phyloP scores from a whole-genome alignment of 2,329 filamentous ascomycete genomes.

The Penicillium occitanis region DNA sequence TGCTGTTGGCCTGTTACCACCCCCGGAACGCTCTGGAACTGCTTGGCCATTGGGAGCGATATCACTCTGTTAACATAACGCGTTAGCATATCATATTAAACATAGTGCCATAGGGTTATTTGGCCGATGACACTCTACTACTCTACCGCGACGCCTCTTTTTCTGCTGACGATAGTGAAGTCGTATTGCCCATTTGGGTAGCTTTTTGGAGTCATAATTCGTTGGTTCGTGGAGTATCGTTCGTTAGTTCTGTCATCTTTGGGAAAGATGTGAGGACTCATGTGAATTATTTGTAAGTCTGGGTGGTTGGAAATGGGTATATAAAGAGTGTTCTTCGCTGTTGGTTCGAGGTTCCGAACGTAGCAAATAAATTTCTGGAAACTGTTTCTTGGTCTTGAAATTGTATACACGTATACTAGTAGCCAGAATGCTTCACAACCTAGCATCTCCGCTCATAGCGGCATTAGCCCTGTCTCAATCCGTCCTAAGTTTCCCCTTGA shows the following conservation, averaged over 20 bases:
- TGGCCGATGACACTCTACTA: constrained; percentile 11
- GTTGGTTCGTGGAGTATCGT: constrained; percentile 1
- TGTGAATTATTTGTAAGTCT: background rate
- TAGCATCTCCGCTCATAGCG: background rate
- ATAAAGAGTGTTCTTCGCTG: background rate
- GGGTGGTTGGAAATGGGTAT: background rate
- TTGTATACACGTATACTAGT: background rate
- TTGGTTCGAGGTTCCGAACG: background rate
- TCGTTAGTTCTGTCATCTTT: background rate
- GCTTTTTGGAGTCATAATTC: background rate
- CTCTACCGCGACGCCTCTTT: constrained; percentile 1
- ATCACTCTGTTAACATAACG: constrained; percentile 1
- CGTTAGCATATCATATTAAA: no score
- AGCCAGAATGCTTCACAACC: background rate
- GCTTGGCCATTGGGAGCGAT: constrained; percentile 6
- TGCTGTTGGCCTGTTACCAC: background rate
- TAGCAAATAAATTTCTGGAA: background rate
- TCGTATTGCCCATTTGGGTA: constrained; percentile 4
- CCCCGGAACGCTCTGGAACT: background rate
- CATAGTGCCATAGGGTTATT: background rate
- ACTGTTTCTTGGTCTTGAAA: background rate
- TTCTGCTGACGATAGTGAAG: constrained; percentile 6
- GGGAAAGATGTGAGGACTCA: background rate
- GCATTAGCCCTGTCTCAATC: background rate
- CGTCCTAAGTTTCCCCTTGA: constrained; percentile 1